Base-by-base conservation (phyloP, 805 yeast genomes). In the Wickerhamiella spandovensis region DNA sequence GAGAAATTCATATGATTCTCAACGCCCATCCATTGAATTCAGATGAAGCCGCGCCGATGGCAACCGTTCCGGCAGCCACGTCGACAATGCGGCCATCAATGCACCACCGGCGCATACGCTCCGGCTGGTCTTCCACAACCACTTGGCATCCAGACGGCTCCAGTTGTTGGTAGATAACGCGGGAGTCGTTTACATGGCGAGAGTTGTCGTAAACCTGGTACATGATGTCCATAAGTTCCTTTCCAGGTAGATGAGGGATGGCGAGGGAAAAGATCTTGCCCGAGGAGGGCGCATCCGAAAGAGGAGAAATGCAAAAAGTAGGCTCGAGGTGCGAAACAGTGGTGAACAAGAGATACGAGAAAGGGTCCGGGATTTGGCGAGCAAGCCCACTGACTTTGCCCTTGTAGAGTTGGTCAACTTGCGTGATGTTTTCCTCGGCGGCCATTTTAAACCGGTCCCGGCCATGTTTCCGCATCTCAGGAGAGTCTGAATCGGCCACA, bases 401-500 rank as follows among this genome's bases (percentile, higher is more conserved):
- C 9, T 65, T 58, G 61, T 80, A 84, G 18, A 55, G 58, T 44
- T 79, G 88, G 46, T 73, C 72, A 17, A 67, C 55, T 3, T 66
- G 58, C 5, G 67, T 61, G 21, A 85, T 61, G 37, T 84, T 75
- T 10, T 68, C 59, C 25, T 63, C 61, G 0, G 88, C 94, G 0
- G 95, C 95, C 37, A 77, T 64, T 52, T 73, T 67, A 64, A 89
- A 89, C 49, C 95, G 67, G 42, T 77, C 77, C 6, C 70, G 59
- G 1, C 95, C 96, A 53, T 73, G 68, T 47, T 71, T 70, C 25
- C 88, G 70, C 62, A 82, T 66, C 56, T 81, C 82, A 0, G 81
- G 79, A 0, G 79, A 71, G 55, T 86, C 90, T 48, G 89, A 78
- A 51, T 82, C 82, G 28, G 89, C 89, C 1, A 89, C 88, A 47